phyloP scores from a whole-genome alignment of 2,329 filamentous ascomycete genomes.

The Periconia sp. region DNA sequence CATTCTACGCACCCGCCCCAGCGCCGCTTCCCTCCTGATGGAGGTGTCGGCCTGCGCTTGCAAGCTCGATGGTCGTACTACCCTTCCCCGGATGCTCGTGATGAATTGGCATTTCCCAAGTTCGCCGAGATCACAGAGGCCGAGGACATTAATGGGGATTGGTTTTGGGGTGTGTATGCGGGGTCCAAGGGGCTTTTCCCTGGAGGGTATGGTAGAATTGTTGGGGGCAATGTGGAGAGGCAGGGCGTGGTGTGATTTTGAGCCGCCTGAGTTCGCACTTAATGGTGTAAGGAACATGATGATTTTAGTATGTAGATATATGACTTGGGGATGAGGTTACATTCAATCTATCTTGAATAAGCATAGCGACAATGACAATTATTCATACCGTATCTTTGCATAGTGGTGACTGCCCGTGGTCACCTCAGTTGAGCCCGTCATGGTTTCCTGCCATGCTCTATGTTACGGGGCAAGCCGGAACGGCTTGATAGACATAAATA shows the following conservation, averaged over 20 bases:
- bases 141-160: conserved; percentile 87
- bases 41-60: conserved; percentile 67
- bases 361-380: no score
- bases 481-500: no score
- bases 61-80: conserved; percentile 78
- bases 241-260: conserved; percentile 4
- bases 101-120: conserved; percentile 83
- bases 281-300: no score
- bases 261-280: no score
- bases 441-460: no score
- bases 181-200: conserved; percentile 80
- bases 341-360: no score
- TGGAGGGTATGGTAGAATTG: conserved; percentile 67
- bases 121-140: conserved; percentile 81
- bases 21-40: conserved; percentile 68
- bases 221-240: conserved; percentile 17
- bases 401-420: no score
- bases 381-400: no score
- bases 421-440: no score
- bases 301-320: no score
- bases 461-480: no score
- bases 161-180: conserved; percentile 86
- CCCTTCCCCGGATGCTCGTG: conserved; percentile 62
- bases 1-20: neutral
- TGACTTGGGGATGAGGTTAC: no score